A percentile compares a stretch with the other conserved stretches of the same genome.
phyloP scores from a whole-genome alignment of 495 filamentous ascomycete genomes.

The Tetracladium marchalianum region DNA sequence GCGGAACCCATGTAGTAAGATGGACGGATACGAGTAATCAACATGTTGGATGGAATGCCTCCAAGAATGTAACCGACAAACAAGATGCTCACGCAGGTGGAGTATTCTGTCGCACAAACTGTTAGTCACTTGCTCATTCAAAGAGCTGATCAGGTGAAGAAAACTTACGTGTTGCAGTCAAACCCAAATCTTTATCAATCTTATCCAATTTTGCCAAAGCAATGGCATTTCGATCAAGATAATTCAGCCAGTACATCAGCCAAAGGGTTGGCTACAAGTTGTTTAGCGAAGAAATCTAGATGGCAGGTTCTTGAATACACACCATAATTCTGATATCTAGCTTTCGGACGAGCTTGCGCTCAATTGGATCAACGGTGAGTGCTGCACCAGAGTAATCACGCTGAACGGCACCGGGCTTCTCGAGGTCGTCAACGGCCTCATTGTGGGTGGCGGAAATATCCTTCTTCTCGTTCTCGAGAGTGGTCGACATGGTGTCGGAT shows the following conservation, averaged over 20 bases:
- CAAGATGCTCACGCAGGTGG: conserved; percentile 37
- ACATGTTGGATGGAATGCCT: conserved; percentile 48
- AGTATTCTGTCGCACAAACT: conserved; percentile 44
- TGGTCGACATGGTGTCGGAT: too few relatives aligned
- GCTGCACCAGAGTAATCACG: too few relatives aligned
- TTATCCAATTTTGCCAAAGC: conserved; percentile 14
- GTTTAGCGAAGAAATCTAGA: too few relatives aligned
- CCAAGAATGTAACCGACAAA: conserved; percentile 25
- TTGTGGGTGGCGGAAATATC: too few relatives aligned
- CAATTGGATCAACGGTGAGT: too few relatives aligned
- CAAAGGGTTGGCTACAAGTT: conserved; percentile 5
- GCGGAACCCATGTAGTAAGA: conserved; percentile 37
- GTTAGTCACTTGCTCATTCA: conserved; percentile 30
- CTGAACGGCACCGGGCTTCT: too few relatives aligned
- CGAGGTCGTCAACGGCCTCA: too few relatives aligned
- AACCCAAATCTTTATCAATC: conserved; percentile 17
- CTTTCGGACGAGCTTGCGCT: too few relatives aligned
- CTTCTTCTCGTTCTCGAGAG: too few relatives aligned
- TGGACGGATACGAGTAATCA: conserved; percentile 39
- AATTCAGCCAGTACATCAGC: conserved; percentile 18
- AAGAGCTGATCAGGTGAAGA: conserved; percentile 5
- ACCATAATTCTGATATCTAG: too few relatives aligned
- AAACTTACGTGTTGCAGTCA: conserved; percentile 1
- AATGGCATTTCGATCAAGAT: conserved; percentile 20
- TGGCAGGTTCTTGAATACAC: too few relatives aligned